A percentile compares a stretch with the other conserved stretches of the same genome.
These are phyloP conservation scores for Parietaria judaica DNA, from an alignment of 306 rosid species.

Conservation along the genomic window DNA sequence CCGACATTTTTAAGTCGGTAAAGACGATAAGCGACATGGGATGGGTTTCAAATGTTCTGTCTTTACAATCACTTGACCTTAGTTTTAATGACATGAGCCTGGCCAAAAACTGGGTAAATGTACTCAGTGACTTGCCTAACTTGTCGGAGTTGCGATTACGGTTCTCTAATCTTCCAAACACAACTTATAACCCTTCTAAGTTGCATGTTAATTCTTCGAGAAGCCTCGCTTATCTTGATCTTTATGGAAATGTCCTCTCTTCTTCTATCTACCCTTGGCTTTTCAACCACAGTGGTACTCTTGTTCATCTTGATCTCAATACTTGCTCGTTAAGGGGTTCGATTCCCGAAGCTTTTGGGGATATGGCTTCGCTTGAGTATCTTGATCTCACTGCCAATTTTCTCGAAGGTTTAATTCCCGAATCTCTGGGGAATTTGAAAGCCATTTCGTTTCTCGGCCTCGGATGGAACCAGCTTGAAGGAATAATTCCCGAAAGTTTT, in stretches of 20 bases:
- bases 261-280: constrained; percentile 1
- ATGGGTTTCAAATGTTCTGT: constrained; percentile 12
- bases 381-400: constrained; percentile 2
- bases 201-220: constrained; percentile 1
- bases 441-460: not conserved
- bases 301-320: constrained; percentile 2
- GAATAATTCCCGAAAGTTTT: constrained; percentile 8
- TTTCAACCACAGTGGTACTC: not conserved
- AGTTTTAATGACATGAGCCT: accelerated
- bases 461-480: not conserved
- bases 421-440: constrained; percentile 4
- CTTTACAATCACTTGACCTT: constrained; percentile 1
- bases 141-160: not conserved
- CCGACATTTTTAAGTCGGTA: not conserved
- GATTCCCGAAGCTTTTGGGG: constrained; percentile 4
- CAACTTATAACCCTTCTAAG: not conserved
- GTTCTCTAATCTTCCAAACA: not conserved
- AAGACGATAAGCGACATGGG: constrained; percentile 1
- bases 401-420: constrained; percentile 6
- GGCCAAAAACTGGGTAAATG: constrained; percentile 3
- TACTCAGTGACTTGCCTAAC: constrained; percentile 5
- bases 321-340: not conserved
- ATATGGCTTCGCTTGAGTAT: not conserved
- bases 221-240: constrained; percentile 8
- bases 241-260: not conserved